Evolutionary conservation across 768 basidiomycete species (phyloP), one percentile per base, ranked within the genome.

Genomic region (Trametes cingulata): DNA sequence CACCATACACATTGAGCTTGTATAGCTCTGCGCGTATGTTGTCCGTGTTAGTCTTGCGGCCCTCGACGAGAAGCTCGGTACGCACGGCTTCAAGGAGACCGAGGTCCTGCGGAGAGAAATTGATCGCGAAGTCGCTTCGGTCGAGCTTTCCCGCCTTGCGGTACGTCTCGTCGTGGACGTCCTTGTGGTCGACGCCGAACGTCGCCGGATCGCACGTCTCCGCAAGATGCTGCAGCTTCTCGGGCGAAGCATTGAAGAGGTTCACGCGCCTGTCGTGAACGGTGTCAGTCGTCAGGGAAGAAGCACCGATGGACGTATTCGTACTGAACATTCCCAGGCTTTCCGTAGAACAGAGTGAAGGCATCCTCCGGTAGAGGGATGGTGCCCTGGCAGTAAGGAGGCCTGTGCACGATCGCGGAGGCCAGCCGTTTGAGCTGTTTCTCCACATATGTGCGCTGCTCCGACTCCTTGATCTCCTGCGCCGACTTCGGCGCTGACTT

Each of bases 1-100:
- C 55, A 79, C 81, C 74, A 52, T 82, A 80, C 1, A 81, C 74
- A 46, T 81, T 79, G 52, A 81, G 66, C 60, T 82, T 81, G 66
- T 79, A 79, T 7, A 80, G 60, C 60, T 81, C 77, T 0, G 69
- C 63, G 10, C 43, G 60, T 27, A 80, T 66, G 72, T 45, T 7
- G 20, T 35, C 9, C 14, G 14, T 47, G 13, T n/a, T n/a, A n/a
- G 35, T 74, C 60, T n/a, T 60, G 50, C 1, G 55, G 63, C 41
- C 43, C 36, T 66, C 29, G 65, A 37, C 45, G 14, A 76, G 49
- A 7, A 78, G 62, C 15, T 66, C 53, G 1, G 59, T 62, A 29
- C 75, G 61, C 9, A 65, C 43, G 20, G 19, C 14, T 5, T 74
- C 71, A 15, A 75, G 25, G 2, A 79, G 51, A 6, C 72, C 74